Base-by-base conservation (phyloP, 1,284 basidiomycete species). In the Earliella scabrosa region DNA sequence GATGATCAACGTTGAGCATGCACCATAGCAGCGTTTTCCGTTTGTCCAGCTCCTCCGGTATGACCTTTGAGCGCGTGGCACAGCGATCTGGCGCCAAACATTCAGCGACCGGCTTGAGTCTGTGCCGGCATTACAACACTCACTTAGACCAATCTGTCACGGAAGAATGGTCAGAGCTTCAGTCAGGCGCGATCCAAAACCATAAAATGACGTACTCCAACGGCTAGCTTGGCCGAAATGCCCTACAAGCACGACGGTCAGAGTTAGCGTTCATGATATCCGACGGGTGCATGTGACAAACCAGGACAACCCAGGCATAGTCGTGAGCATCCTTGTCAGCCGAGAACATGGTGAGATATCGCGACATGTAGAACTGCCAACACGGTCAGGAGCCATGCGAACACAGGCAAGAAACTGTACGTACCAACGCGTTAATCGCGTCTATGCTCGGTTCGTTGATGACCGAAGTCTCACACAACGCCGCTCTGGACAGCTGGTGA, bases 221-320 rank as follows among this genome's bases (percentile, higher is more conserved):
- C 82, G 59, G 83, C 66, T 8, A 71, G 63, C 50, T 69, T 71
- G 32, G 64, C 62, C 41, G 68, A 57, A 24, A 71, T 63, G 35
- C 70, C 70, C 70, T 71, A 56, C 23, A n/a, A 31, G 35, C 24
- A 34, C 6, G 9, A 36, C n/a, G 21, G 14, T 46, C n/a, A 51
- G 8, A 20, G 9, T 16, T 14, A n/a, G 39, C 16, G 4, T 16
- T 35, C 45, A 31, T 36, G 23, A 58, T 48, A 54, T 44, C 24
- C 43, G 18, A 29, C 21, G n/a, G 3, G 43, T 76, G 52, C 83
- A 78, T 36, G 35, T 38, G 43, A 53, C 65, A 26, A 45, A 85
- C 86, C 81, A 87, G 82, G 39, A 88, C 73, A 53, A 85, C 83
- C 85, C 85, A 87, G 8, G 86, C 85, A 59, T 87, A 85, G 21